Conservation (phyloP, 352 stramenopile species). For the Phytophthora meadii region DNA sequence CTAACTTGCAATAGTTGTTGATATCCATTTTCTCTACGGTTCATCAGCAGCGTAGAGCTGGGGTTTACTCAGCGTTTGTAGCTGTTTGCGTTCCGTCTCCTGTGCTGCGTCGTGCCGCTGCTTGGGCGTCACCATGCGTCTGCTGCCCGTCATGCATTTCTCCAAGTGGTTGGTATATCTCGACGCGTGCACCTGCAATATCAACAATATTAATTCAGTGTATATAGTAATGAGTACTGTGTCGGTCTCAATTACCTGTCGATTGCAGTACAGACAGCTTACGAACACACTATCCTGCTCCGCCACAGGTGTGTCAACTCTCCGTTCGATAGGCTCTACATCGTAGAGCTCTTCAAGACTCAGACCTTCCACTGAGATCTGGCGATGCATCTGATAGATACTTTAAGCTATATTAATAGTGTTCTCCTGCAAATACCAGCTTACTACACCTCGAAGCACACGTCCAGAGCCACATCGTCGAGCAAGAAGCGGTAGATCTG, state of each 20-base stretch:
- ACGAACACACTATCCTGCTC: slow-evolving; percentile 71
- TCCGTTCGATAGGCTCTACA: slow-evolving; percentile 58
- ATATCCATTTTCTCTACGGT: slow-evolving; percentile 20
- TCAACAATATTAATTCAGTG: slow-evolving; percentile 1
- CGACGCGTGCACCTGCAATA: slow-evolving; percentile 63
- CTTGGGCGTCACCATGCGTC: slow-evolving; percentile 51
- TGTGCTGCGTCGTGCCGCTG: slow-evolving; percentile 44
- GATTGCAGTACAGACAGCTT: slow-evolving; percentile 68
- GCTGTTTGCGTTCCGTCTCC: slow-evolving; percentile 46
- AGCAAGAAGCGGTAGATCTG: slow-evolving; percentile 61
- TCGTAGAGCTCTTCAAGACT: slow-evolving; percentile 79
- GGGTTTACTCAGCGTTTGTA: slow-evolving; percentile 43
- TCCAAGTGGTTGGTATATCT: slow-evolving; percentile 77
- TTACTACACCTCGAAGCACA: slow-evolving; percentile 68
- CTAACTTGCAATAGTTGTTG: slow-evolving; percentile 25
- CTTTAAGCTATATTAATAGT: background rate
- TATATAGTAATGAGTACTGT: background rate
- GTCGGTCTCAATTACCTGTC: slow-evolving; percentile 42
- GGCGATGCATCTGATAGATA: slow-evolving; percentile 58
- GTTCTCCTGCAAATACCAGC: background rate
- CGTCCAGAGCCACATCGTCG: slow-evolving; percentile 68
- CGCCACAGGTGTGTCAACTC: slow-evolving; percentile 36
- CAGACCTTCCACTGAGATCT: slow-evolving; percentile 66
- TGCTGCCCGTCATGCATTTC: slow-evolving; percentile 70
- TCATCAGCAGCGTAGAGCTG: slow-evolving; percentile 31